Evolutionary conservation across 768 basidiomycete genomes (phyloP).

Genomic region (Fistulinella prunicolor): DNA sequence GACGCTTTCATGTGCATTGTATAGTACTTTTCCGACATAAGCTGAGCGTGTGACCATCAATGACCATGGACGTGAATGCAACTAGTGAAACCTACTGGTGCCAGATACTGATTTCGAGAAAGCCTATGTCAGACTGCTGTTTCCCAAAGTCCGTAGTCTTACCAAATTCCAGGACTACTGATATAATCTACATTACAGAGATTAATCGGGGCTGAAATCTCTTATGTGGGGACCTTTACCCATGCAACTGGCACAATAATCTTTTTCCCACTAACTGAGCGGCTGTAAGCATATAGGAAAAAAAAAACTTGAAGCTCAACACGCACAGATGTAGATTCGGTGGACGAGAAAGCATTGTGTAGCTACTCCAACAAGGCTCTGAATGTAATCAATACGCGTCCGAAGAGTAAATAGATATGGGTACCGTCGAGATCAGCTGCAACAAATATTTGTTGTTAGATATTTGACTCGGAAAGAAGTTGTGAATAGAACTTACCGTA

Average conservation of each 20-base stretch:
- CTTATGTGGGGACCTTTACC: background rate
- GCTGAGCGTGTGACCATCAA: too few relatives aligned
- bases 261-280: slow-evolving; percentile 7
- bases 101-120: too few relatives aligned
- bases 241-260: background rate
- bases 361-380: slow-evolving; percentile 2
- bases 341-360: slow-evolving; percentile 13
- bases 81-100: too few relatives aligned
- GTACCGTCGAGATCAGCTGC: slow-evolving; percentile 6
- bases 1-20: too few relatives aligned
- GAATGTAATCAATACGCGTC: background rate
- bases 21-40: too few relatives aligned
- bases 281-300: background rate
- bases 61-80: too few relatives aligned
- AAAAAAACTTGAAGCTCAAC: background rate
- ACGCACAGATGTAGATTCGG: slow-evolving; percentile 12
- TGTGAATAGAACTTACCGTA: background rate
- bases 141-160: background rate
- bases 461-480: background rate
- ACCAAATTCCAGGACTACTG: background rate
- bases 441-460: slow-evolving; percentile 2
- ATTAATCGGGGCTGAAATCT: background rate
- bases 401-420: background rate
- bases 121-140: background rate
- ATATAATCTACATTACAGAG: background rate